Evolutionary conservation across 2,329 filamentous ascomycete genomes (phyloP).

Genomic region (Sclerotinia spermophila): DNA sequence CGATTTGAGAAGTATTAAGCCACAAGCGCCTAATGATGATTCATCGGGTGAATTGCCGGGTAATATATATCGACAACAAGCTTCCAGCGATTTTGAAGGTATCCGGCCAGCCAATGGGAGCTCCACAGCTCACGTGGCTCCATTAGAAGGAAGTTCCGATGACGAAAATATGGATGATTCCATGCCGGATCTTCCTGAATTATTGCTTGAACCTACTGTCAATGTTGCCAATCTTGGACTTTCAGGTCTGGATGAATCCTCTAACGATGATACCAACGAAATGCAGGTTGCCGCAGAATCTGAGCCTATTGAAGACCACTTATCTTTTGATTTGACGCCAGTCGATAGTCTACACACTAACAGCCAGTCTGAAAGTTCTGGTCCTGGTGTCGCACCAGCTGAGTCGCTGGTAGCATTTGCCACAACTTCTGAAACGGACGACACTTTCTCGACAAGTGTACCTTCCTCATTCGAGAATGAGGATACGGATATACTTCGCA

Average conservation of each 20-base stretch:
- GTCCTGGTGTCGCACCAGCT: neutral
- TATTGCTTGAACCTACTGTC: slow-evolving; percentile 8
- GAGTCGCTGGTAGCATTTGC: slow-evolving; percentile 21
- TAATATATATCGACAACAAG: neutral
- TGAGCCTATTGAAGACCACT: slow-evolving; percentile 19
- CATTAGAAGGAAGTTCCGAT: neutral
- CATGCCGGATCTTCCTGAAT: slow-evolving; percentile 8
- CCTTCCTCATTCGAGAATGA: slow-evolving; percentile 29
- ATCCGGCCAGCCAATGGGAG: neutral
- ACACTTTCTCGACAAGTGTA: slow-evolving; percentile 16
- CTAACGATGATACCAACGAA: neutral
- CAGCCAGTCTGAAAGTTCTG: neutral
- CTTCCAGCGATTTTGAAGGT: neutral
- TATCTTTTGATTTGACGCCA: slow-evolving; percentile 22
- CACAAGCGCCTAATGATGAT: neutral
- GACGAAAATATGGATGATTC: slow-evolving; percentile 11
- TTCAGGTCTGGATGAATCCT: neutral
- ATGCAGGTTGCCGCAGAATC: neutral
- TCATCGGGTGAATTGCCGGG: neutral
- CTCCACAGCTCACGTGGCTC: neutral
- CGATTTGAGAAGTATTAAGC: neutral
- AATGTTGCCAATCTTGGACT: neutral
- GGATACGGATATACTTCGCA: slow-evolving; percentile 39
- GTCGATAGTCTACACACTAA: slow-evolving; percentile 13
- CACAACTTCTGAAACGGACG: slow-evolving; percentile 20